A percentile compares a stretch with the other conserved stretches of the same genome.
Evolutionary conservation across 1,139 yeast species (phyloP).

Genomic region (Kurtzmaniella quercitrusa): DNA sequence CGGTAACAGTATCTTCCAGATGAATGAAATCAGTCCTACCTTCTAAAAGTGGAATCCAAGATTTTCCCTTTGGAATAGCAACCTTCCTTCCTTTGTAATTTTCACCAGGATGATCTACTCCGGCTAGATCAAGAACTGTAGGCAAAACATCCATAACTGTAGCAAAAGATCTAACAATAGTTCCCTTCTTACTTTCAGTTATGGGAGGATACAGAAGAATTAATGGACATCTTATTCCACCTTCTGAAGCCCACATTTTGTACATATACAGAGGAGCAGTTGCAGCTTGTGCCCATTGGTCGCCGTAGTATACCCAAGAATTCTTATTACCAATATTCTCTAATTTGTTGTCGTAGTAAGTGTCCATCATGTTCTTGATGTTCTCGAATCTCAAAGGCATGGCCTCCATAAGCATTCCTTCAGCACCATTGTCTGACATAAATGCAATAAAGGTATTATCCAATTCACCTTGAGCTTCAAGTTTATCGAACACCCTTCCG

Average conservation of each 20-base stretch:
- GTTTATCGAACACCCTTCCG: constrained; percentile 39
- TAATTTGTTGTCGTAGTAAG: constrained; percentile 36
- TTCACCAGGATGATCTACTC: constrained; percentile 39
- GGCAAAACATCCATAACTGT: constrained; percentile 60
- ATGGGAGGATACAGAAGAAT: constrained; percentile 39
- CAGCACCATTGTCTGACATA: constrained; percentile 62
- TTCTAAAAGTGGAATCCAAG: constrained; percentile 32
- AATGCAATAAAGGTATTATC: constrained; percentile 52
- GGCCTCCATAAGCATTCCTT: constrained; percentile 55
- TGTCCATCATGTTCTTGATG: constrained; percentile 22
- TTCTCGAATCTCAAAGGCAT: constrained; percentile 34
- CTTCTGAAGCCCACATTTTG: constrained; percentile 51
- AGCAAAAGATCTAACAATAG: constrained; percentile 33
- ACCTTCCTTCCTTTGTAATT: constrained; percentile 34
- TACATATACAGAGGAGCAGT: constrained; percentile 53
- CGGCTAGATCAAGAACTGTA: constrained; percentile 47
- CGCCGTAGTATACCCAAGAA: constrained; percentile 51
- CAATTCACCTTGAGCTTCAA: constrained; percentile 36
- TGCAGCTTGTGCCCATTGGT: constrained; percentile 65
- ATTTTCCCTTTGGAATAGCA: constrained; percentile 36
- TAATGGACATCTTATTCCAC: constrained; percentile 54
- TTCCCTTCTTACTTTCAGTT: constrained; percentile 15
- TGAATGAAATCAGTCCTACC: constrained; percentile 29
- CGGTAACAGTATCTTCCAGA: constrained; percentile 45
- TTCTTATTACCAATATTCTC: constrained; percentile 47